A percentile compares a stretch with the other conserved stretches of the same genome.
phyloP scores from a whole-genome alignment of 73 alveolate species.

The Paraurostyla sp. region DNA sequence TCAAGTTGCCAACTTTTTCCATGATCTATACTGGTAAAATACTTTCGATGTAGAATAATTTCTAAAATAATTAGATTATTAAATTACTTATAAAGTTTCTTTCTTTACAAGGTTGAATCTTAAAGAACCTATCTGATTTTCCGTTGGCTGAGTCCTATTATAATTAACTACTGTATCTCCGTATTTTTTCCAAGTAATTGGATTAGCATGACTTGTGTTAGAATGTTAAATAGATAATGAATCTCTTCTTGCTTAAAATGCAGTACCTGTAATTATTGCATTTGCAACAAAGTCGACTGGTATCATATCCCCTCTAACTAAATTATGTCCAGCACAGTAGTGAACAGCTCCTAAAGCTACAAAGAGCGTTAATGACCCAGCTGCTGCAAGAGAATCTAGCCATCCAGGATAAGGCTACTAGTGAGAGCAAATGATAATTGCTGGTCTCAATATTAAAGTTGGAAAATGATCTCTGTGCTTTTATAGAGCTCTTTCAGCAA shows the following conservation, averaged over 20 bases:
- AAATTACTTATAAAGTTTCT: not conserved
- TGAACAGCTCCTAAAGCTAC: conserved; percentile 79
- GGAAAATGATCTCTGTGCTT: conserved; percentile 79
- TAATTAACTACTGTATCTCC: conserved; percentile 8
- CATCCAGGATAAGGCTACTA: conserved; percentile 94
- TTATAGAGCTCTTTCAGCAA: conserved; percentile 82
- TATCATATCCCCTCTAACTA: conserved; percentile 76
- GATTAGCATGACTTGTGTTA: conserved; percentile 82
- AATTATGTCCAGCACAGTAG: not conserved
- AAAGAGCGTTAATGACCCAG: conserved; percentile 85
- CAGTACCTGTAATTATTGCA: conserved; percentile 69
- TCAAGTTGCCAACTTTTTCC: conserved; percentile 36
- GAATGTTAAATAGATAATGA: conserved; percentile 59
- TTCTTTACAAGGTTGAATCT: not conserved
- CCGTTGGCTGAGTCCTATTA: conserved; percentile 14
- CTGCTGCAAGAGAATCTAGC: conserved; percentile 94
- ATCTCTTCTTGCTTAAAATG: conserved; percentile 7
- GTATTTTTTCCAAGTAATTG: conserved; percentile 77
- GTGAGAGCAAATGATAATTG: conserved; percentile 86
- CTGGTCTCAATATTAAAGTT: conserved; percentile 83
- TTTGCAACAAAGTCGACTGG: conserved; percentile 90
- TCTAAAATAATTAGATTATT: not conserved
- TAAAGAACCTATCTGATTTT: not conserved
- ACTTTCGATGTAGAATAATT: not conserved
- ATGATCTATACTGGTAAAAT: conserved; percentile 71